Evolutionary conservation across 73 alveolate genomes (phyloP).

Genomic region (Halteria grandinella): DNA sequence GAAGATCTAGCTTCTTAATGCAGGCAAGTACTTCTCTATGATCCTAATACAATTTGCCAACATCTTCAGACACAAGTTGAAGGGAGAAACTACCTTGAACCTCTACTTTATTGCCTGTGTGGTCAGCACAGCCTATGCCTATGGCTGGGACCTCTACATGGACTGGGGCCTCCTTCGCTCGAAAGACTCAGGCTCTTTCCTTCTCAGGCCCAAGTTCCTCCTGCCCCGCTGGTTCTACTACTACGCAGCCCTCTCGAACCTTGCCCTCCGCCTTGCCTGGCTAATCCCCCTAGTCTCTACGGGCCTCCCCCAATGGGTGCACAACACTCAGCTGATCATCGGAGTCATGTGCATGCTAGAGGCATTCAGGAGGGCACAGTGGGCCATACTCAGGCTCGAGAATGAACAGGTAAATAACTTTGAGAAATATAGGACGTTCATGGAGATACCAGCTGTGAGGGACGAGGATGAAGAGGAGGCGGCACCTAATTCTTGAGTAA

Average conservation of each 20-base stretch:
- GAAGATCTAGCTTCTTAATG: constrained; percentile 31
- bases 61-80: neutral
- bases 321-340: too few relatives aligned
- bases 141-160: neutral
- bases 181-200: neutral
- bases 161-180: constrained; percentile 24
- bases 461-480: constrained; percentile 55
- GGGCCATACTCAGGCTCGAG: constrained; percentile 73
- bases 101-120: neutral
- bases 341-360: too few relatives aligned
- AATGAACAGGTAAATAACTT: constrained; percentile 67
- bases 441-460: constrained; percentile 59
- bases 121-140: neutral
- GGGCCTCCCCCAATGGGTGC: constrained; percentile 24
- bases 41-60: neutral
- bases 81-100: neutral
- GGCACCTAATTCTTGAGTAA: too few relatives aligned
- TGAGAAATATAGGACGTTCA: constrained; percentile 68
- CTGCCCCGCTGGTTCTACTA: neutral
- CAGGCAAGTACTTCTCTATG: constrained; percentile 40
- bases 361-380: constrained; percentile 57
- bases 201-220: neutral
- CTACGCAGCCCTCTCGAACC: neutral
- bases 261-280: neutral
- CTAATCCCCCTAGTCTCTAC: constrained; percentile 41